phyloP scores from a whole-genome alignment of 164 flowering plant genomes.

The Vitis riparia region DNA sequence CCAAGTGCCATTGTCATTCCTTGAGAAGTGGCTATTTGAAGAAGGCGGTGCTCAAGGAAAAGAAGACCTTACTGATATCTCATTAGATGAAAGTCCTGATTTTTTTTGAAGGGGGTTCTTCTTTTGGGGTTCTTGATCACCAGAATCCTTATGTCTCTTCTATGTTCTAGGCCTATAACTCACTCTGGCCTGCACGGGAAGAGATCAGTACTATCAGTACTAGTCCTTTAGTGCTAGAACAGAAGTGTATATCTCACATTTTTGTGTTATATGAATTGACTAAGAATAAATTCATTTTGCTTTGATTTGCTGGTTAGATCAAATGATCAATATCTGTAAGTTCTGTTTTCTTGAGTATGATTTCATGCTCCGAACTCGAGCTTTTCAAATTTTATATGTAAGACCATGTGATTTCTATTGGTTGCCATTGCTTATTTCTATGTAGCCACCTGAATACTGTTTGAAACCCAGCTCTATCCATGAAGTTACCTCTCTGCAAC shows the following conservation, averaged over 20 bases:
- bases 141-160: neutral
- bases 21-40: constrained; percentile 83
- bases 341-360: neutral
- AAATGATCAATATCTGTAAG: neutral
- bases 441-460: too few relatives aligned
- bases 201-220: neutral
- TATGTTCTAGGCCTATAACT: constrained; percentile 7
- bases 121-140: neutral
- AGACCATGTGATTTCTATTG: too few relatives aligned
- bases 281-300: constrained; percentile 5
- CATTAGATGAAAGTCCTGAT: constrained; percentile 37
- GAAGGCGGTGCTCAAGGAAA: constrained; percentile 40
- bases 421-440: too few relatives aligned
- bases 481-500: too few relatives aligned
- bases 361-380: too few relatives aligned
- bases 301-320: neutral
- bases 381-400: too few relatives aligned
- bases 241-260: constrained; percentile 30
- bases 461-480: too few relatives aligned
- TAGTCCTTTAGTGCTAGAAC: constrained; percentile 8
- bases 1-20: constrained; percentile 39
- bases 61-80: constrained; percentile 32
- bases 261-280: constrained; percentile 9
- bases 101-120: constrained; percentile 30
- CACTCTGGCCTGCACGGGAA: constrained; percentile 1